Evolutionary conservation across 106 monocot genomes (phyloP).

Genomic region (Phalaenopsis aphrodite): DNA sequence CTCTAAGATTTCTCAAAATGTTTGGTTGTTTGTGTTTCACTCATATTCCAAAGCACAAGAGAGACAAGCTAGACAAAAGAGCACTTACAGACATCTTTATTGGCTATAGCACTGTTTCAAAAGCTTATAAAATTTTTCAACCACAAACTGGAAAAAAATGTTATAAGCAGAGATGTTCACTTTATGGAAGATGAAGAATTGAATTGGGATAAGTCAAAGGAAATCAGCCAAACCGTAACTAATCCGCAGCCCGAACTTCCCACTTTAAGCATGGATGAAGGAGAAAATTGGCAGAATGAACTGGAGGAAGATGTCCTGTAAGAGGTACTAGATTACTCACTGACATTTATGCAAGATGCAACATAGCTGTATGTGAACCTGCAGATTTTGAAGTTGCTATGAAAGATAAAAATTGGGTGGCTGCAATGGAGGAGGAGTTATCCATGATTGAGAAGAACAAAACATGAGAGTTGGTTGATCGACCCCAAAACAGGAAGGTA

Average conservation of each 20-base stretch:
- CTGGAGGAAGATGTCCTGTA: neutral
- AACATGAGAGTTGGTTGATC: neutral
- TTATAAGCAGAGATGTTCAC: constrained; percentile 9
- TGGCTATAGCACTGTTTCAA: neutral
- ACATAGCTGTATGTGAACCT: constrained; percentile 3
- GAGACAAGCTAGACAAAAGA: constrained; percentile 4
- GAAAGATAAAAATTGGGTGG: neutral
- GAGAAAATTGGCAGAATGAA: neutral
- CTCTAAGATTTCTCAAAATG: constrained; percentile 3
- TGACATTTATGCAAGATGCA: constrained; percentile 7
- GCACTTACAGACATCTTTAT: neutral
- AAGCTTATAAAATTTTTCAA: constrained; percentile 8
- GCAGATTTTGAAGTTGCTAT: neutral
- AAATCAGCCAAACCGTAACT: no score
- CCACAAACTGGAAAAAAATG: neutral
- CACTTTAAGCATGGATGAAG: neutral
- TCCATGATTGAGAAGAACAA: neutral
- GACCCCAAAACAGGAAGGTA: neutral
- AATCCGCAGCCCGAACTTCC: no score
- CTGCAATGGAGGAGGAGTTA: constrained; percentile 1
- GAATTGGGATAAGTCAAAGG: neutral
- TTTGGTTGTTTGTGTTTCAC: constrained; percentile 6
- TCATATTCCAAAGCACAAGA: neutral
- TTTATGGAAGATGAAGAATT: constrained; percentile 8
- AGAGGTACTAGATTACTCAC: neutral